phyloP scores from a whole-genome alignment of 805 yeast genomes.

The Jamesozyma gamospora region DNA sequence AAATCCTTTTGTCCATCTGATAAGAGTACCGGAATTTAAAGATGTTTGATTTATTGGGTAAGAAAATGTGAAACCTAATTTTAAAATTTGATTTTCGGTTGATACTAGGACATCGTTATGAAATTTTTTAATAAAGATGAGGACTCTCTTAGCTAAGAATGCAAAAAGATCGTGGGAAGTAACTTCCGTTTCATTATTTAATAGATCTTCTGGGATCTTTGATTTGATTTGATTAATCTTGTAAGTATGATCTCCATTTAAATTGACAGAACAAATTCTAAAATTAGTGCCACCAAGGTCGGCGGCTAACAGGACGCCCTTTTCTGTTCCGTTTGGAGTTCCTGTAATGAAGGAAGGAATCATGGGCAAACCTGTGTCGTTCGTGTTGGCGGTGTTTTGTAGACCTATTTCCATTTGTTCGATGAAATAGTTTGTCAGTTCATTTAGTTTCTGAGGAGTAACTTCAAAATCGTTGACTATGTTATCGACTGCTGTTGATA shows the following conservation, averaged over 20 bases:
- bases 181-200: slow-evolving; percentile 39
- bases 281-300: slow-evolving; percentile 96
- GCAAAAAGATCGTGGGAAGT: slow-evolving; percentile 58
- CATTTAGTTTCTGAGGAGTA: slow-evolving; percentile 17
- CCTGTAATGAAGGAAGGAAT: slow-evolving; percentile 84
- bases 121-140: slow-evolving; percentile 52
- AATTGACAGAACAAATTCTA: slow-evolving; percentile 78
- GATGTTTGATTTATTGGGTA: slow-evolving; percentile 88
- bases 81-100: slow-evolving; percentile 30
- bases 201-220: slow-evolving; percentile 67
- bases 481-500: slow-evolving; percentile 20
- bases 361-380: slow-evolving; percentile 58
- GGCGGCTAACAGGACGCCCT: slow-evolving; percentile 77
- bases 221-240: slow-evolving; percentile 63
- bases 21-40: slow-evolving; percentile 63
- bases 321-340: slow-evolving; percentile 80
- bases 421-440: slow-evolving; percentile 42
- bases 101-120: slow-evolving; percentile 38
- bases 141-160: slow-evolving; percentile 63
- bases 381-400: slow-evolving; percentile 7
- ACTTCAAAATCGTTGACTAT: slow-evolving; percentile 23
- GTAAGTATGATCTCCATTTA: slow-evolving; percentile 70
- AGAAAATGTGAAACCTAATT: slow-evolving; percentile 86
- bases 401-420: slow-evolving; percentile 55
- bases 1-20: slow-evolving; percentile 96